Evolutionary conservation across 768 basidiomycete species (phyloP).

Genomic region (Podaxis pistillaris): DNA sequence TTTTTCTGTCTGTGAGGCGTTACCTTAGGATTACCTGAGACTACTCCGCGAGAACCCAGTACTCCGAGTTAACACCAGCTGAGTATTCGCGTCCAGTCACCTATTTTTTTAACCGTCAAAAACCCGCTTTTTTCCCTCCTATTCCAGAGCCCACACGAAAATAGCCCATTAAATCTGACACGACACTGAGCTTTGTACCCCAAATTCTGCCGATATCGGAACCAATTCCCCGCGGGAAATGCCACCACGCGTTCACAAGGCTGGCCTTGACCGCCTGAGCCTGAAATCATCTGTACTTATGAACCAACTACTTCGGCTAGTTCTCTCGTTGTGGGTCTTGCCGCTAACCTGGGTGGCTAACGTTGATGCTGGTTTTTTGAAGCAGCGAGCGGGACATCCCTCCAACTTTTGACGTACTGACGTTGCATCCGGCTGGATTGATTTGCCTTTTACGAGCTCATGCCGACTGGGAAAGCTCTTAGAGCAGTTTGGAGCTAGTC

Average conservation of each 20-base stretch:
- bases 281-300: background rate
- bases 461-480: too few species aligned
- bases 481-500: too few species aligned
- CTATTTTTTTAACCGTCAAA: background rate
- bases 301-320: background rate
- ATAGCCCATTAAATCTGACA: background rate
- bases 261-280: background rate
- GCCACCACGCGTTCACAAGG: background rate
- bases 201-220: constrained; percentile 1
- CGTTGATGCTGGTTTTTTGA: background rate
- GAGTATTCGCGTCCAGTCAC: background rate
- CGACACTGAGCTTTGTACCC: background rate
- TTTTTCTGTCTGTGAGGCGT: background rate
- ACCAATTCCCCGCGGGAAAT: background rate
- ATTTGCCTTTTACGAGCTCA: too few species aligned
- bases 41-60: background rate
- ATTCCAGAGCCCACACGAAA: background rate
- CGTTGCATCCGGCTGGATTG: too few species aligned
- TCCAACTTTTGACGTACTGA: too few species aligned
- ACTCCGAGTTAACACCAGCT: background rate
- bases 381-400: too few species aligned
- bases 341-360: background rate
- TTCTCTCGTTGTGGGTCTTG: background rate
- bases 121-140: background rate
- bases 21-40: too few species aligned